Evolutionary conservation across 495 filamentous ascomycete genomes (phyloP), one percentile per base, ranked within the genome.

Genomic region (Friedmanniomyces endolithicus): DNA sequence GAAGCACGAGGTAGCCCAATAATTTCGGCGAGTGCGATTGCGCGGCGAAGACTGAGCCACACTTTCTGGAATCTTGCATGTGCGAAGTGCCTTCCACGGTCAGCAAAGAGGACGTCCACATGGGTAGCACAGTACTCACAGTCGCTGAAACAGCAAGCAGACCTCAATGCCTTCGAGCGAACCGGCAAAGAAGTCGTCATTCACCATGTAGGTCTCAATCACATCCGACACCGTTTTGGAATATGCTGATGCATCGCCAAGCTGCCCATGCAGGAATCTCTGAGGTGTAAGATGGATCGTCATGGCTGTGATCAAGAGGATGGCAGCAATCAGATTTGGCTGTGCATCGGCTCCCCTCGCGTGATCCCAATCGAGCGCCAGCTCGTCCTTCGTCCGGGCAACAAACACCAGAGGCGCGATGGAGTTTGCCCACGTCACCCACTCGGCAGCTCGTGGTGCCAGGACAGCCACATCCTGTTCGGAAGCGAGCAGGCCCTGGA

Each of bases 1-100:
- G 49, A 35, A 52, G 49, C 49, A 11, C 49, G 49, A 12, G 49
- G 49, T 20, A 52, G 14, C 7, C 49, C 49, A 52, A 52, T 35
- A 16, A 52, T 37, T 29, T 52, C 49, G 25, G 49, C 49, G 49
- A 52, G 49, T 20, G 49, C 49, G 17, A 52, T 52, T 52, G 35
- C 23, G 17, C 49, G 29, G 35, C 49, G 49, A 52, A 52, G 29
- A 35, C 49, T 41, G 7, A 52, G 49, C 49, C 49, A 52, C 27
- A 52, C 29, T 41, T 52, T 52, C 29, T 52, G 41, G 19, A 37
- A 52, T 19, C 35, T 52, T 20, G 49, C 49, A 52, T 52, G 41
- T 45, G 41, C 41, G 41, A 45, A 45, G 20, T 45, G 41, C 41
- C 49, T 52, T 37, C 6, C 11, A 37, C 47, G 17, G 29, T 52